Percentiles rank a stretch among this genome's conserved stretches.
phyloP scores from a whole-genome alignment of 2,329 filamentous ascomycete species.

The Tolypocladium sp. region DNA sequence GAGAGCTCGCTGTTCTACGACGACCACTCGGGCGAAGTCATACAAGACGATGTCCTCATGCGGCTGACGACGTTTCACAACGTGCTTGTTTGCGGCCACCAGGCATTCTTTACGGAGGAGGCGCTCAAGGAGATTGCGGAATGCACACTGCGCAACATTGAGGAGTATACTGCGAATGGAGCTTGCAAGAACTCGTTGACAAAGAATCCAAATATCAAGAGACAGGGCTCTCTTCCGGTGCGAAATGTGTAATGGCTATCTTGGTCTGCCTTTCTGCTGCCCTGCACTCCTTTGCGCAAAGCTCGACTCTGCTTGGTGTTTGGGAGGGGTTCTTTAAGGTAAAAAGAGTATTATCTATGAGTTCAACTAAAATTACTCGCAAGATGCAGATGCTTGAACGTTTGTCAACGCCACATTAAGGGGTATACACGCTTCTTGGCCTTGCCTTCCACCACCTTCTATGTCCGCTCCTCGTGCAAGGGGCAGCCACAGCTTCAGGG shows the following conservation, averaged over 20 bases:
- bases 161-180: conserved; percentile 25
- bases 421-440: background rate
- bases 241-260: conserved; percentile 7
- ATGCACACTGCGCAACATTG: conserved; percentile 48
- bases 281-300: too few species aligned
- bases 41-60: conserved; percentile 58
- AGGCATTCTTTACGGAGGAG: conserved; percentile 61
- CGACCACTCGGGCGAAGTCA: conserved; percentile 55
- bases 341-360: background rate
- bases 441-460: background rate
- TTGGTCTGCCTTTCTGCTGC: background rate
- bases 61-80: conserved; percentile 60
- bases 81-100: conserved; percentile 57
- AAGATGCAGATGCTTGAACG: background rate
- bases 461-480: background rate
- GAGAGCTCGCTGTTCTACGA: conserved; percentile 57
- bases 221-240: conserved; percentile 7
- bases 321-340: background rate
- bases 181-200: conserved; percentile 26
- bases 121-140: conserved; percentile 55
- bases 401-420: background rate
- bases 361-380: background rate
- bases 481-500: conserved; percentile 19
- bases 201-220: conserved; percentile 8
- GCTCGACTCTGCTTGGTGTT: background rate